Evolutionary conservation across 2,329 filamentous ascomycete species (phyloP).

Genomic region (Arthrobotrys iridis): DNA sequence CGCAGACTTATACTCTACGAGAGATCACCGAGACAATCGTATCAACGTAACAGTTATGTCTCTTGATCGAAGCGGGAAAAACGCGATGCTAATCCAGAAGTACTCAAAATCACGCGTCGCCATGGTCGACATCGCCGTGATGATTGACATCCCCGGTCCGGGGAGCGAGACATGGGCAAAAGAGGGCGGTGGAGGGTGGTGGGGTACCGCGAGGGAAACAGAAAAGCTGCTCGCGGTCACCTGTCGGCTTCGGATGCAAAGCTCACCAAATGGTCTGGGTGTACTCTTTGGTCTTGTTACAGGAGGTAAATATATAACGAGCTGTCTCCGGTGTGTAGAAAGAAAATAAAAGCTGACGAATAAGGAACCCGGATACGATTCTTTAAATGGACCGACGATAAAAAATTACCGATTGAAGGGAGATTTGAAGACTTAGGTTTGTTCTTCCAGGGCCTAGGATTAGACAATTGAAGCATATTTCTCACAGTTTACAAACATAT

Average conservation of each 20-base stretch:
- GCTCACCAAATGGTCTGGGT: slow-evolving; percentile 39
- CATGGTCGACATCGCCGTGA: slow-evolving; percentile 49
- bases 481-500: background rate
- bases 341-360: background rate
- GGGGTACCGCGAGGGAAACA: slow-evolving; percentile 46
- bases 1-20: slow-evolving; percentile 26
- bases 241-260: slow-evolving; percentile 49
- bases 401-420: slow-evolving; percentile 31
- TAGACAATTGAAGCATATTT: background rate
- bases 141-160: slow-evolving; percentile 47
- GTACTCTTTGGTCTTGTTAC: slow-evolving; percentile 50
- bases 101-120: slow-evolving; percentile 39
- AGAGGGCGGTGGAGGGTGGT: slow-evolving; percentile 48
- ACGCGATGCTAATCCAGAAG: slow-evolving; percentile 48
- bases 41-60: slow-evolving; percentile 45
- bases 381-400: slow-evolving; percentile 51
- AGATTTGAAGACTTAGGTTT: slow-evolving; percentile 44
- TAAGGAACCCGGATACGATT: slow-evolving; percentile 50
- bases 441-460: background rate
- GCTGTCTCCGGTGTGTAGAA: background rate
- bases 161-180: slow-evolving; percentile 45
- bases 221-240: slow-evolving; percentile 45
- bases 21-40: slow-evolving; percentile 39
- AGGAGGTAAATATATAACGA: slow-evolving; percentile 15
- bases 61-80: slow-evolving; percentile 52